A percentile compares a stretch with the other conserved stretches of the same genome.
phyloP scores from a whole-genome alignment of 2,329 filamentous ascomycete genomes.

The Beauveria australis region DNA sequence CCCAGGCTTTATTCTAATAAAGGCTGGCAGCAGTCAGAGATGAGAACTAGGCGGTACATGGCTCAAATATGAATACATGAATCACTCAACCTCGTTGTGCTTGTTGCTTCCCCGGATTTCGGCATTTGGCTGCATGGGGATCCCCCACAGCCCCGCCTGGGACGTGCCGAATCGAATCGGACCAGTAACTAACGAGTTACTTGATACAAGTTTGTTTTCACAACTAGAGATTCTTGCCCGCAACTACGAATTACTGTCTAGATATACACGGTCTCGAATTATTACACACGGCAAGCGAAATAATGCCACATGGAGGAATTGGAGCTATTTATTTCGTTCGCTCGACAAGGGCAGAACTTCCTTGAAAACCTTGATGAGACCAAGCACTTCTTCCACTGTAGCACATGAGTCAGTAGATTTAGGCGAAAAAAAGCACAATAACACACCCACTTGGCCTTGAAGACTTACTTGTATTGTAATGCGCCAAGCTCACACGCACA shows the following conservation, averaged over 20 bases:
- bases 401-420: slow-evolving; percentile 11
- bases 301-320: not conserved
- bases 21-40: not conserved
- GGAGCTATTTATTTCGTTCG: not conserved
- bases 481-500: slow-evolving; percentile 61
- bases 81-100: not conserved
- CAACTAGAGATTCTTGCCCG: no score
- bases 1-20: not conserved
- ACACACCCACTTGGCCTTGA: not conserved
- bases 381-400: slow-evolving; percentile 9
- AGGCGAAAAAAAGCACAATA: no score
- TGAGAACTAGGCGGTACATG: not conserved
- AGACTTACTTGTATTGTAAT: slow-evolving; percentile 62
- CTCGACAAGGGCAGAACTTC: not conserved
- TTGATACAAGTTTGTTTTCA: not conserved
- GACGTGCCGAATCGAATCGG: not conserved
- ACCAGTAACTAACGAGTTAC: no score
- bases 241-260: not conserved
- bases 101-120: not conserved
- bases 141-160: not conserved
- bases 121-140: no score
- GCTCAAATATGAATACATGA: not conserved
- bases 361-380: slow-evolving; percentile 8
- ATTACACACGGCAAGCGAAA: not conserved
- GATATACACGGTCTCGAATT: not conserved